These are phyloP conservation scores for Amanita subjunquillea DNA, from an alignment of 768 basidiomycete species.

Conservation along the genomic window DNA sequence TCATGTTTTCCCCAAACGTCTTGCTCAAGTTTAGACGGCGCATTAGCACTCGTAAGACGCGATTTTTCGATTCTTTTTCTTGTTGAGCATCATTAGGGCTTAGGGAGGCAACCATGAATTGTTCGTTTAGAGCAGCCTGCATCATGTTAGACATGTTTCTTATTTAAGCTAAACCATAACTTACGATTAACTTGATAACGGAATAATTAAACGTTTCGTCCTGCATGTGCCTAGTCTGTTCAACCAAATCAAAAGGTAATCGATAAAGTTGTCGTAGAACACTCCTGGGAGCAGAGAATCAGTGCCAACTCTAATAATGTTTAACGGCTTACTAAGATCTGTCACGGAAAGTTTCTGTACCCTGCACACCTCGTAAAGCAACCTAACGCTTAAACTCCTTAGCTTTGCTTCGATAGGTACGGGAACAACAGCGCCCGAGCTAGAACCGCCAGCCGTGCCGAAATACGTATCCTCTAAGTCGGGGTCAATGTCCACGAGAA, in stretches of 20 bases:
- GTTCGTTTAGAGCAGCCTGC: slow-evolving; percentile 90
- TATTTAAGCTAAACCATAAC: slow-evolving; percentile 13
- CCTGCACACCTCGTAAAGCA: slow-evolving; percentile 89
- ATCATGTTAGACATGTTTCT: background rate
- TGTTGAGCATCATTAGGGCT: slow-evolving; percentile 15
- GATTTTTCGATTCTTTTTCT: slow-evolving; percentile 45
- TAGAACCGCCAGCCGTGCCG: slow-evolving; percentile 28
- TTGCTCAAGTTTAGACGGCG: slow-evolving; percentile 78
- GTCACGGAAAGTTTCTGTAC: slow-evolving; percentile 73
- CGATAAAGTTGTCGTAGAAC: slow-evolving; percentile 79
- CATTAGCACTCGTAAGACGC: slow-evolving; percentile 76
- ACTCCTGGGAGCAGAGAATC: slow-evolving; percentile 34
- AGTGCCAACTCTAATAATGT: background rate
- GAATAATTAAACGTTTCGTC: slow-evolving; percentile 95
- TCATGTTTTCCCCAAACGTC: slow-evolving; percentile 97
- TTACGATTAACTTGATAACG: slow-evolving; percentile 87
- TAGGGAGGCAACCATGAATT: slow-evolving; percentile 91
- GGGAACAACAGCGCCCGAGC: slow-evolving; percentile 27
- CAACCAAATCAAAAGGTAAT: slow-evolving; percentile 85
- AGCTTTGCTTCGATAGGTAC: slow-evolving; percentile 83
- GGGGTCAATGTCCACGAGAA: slow-evolving; percentile 71
- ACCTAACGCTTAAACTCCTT: slow-evolving; percentile 53
- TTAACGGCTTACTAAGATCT: slow-evolving; percentile 62
- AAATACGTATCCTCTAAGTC: slow-evolving; percentile 56
- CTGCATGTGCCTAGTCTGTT: slow-evolving; percentile 76